A percentile compares a stretch with the other conserved stretches of the same genome.
These are phyloP conservation scores for Carex cristatella DNA, from an alignment of 176 grass and related monocot genomes.

Conservation along the genomic window DNA sequence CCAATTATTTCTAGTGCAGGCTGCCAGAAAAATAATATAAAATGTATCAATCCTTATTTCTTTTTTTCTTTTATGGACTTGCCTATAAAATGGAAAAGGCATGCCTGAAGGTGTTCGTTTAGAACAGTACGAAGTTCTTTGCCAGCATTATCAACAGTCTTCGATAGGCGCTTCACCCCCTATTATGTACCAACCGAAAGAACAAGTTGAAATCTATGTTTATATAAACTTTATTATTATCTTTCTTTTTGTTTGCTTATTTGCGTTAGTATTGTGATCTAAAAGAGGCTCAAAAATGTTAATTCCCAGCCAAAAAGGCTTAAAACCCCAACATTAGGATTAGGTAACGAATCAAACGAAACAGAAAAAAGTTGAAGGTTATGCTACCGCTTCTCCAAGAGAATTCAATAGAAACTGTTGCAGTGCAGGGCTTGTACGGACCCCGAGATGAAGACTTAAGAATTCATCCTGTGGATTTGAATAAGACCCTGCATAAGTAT, in stretches of 20 bases:
- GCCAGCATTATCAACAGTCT: constrained; percentile 68
- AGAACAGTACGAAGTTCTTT: constrained; percentile 81
- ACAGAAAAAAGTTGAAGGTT: neutral
- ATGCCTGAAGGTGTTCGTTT: constrained; percentile 91
- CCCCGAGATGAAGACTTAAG: constrained; percentile 78
- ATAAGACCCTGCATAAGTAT: constrained; percentile 46
- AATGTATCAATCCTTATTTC: neutral
- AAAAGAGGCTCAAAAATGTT: neutral
- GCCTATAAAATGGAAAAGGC: neutral
- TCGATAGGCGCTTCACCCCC: constrained; percentile 82
- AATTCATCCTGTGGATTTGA: constrained; percentile 82
- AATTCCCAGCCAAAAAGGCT: neutral
- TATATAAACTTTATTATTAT: neutral
- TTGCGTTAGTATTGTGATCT: neutral
- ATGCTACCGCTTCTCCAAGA: constrained; percentile 79
- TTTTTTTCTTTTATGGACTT: neutral
- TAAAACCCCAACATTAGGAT: neutral
- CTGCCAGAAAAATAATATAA: constrained; percentile 33
- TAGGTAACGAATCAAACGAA: constrained; percentile 12
- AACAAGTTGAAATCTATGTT: neutral
- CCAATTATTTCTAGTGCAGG: constrained; percentile 92
- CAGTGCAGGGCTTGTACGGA: constrained; percentile 75
- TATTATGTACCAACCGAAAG: constrained; percentile 22
- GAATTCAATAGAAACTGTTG: constrained; percentile 89
- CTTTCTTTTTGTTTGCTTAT: neutral